Base-by-base conservation (phyloP, 75 land plant genomes). In the Gnetum montanum region DNA sequence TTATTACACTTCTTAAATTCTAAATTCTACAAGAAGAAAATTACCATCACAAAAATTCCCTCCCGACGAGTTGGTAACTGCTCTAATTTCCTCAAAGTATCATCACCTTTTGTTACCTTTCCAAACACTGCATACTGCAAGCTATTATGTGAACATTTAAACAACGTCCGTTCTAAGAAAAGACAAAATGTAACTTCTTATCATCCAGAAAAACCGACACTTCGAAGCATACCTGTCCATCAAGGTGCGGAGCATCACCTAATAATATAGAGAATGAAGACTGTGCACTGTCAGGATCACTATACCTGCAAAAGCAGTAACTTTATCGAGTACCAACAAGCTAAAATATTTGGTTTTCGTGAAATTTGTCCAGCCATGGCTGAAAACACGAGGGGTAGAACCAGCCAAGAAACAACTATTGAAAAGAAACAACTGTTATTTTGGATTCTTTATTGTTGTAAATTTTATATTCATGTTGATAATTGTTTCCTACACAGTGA, bases 21-120 rank as follows among this genome's bases (percentile, higher is more conserved):
- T 11, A 31, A 43, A 22, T 44, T 34, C 11, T 33, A 49, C 16
- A 24, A 25, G 34, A 19, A 28, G 30, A 23, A 48, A 18, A 45
- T 19, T 77, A 95, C 97, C 99, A 95, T 95, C 45, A 95, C 97
- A 71, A 95, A 95, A 28, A 95, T 95, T 36, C 99, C 99, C 63
- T 95, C 99, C 6, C 54, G 63, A 27, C 76, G 93, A 47, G 99
- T 95, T 46, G 91, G 92, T 31, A 95, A 58, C 58, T 86, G 70
- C 71, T 95, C 96, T 40, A 95, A 76, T 69, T 69, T 81, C 60
- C 58, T 73, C 28, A 95, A 52, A 28, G 91, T 86, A 34, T 83
- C 99, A 68, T 89, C 84, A 22, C 99, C 99, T 62, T 75, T 83
- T 1, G 99, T 95, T 49, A 95, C 76, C 55, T 73, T 90, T 46